Evolutionary conservation across 2,329 filamentous ascomycete genomes (phyloP).

Genomic region (Alternaria gaisen): DNA sequence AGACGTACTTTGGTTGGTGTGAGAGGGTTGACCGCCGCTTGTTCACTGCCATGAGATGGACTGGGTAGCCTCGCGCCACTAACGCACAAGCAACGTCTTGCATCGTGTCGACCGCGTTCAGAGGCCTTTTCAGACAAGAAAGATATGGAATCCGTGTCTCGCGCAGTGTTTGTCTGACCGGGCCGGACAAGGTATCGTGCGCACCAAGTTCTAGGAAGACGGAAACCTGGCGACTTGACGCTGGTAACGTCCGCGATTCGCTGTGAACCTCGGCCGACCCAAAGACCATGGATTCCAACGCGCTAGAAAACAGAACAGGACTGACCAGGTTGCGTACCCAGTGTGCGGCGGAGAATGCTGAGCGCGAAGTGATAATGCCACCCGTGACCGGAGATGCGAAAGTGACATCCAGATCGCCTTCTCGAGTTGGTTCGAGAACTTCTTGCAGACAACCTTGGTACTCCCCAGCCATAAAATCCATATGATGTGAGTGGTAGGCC

Average conservation of each 20-base stretch:
- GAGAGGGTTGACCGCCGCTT: neutral
- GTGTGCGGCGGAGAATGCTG: constrained; percentile 17
- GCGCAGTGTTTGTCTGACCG: constrained; percentile 49
- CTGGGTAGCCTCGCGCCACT: constrained; percentile 12
- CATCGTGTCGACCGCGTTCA: constrained; percentile 18
- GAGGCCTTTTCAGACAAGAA: constrained; percentile 21
- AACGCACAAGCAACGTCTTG: constrained; percentile 26
- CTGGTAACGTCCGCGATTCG: neutral
- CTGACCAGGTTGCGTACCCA: constrained; percentile 32
- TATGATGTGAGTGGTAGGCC: constrained; percentile 54
- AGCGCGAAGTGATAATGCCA: neutral
- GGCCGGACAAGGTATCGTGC: constrained; percentile 53
- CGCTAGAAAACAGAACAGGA: constrained; percentile 28
- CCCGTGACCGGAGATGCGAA: constrained; percentile 9
- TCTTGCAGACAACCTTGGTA: constrained; percentile 19
- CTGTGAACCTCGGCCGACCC: neutral
- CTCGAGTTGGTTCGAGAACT: constrained; percentile 2
- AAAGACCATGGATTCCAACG: constrained; percentile 14
- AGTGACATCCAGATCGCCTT: neutral
- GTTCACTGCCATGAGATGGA: constrained; percentile 24
- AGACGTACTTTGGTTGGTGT: neutral
- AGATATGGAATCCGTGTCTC: neutral
- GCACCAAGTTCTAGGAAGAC: constrained; percentile 36
- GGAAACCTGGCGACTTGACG: neutral
- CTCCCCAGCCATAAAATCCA: constrained; percentile 13